Conservation (phyloP, 257 asterid genomes). For the Rhazya stricta region DNA sequence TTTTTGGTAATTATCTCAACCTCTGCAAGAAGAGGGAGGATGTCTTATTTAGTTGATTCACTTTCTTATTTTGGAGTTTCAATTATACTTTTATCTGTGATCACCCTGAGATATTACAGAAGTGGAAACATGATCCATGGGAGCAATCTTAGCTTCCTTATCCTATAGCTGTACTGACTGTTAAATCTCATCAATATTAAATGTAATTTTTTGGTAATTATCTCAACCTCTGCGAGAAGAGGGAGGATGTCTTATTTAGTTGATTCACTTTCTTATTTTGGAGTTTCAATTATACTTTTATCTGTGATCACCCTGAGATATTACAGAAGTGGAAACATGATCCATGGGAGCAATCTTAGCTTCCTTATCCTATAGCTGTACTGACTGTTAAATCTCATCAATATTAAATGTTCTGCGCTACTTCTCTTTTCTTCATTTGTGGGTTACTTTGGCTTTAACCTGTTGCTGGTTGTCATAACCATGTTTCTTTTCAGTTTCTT, state of each 20-base stretch:
- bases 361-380: no score
- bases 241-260: not conserved
- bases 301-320: not conserved
- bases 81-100: not conserved
- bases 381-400: not conserved
- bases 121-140: not conserved
- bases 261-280: not conserved
- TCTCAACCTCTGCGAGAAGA: not conserved
- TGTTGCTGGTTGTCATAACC: not conserved
- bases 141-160: not conserved
- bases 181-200: not conserved
- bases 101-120: not conserved
- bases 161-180: not conserved
- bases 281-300: not conserved
- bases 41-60: not conserved
- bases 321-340: not conserved
- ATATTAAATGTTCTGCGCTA: not conserved
- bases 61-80: not conserved
- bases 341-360: not conserved
- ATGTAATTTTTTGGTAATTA: not conserved
- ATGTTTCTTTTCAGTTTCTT: not conserved
- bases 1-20: not conserved
- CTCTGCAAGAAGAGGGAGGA: not conserved
- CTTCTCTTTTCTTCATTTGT: slow-evolving; percentile 5
- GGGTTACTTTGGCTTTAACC: not conserved